Evolutionary conservation across 352 stramenopile genomes (phyloP).

Genomic region (Pseudoperonospora humuli): DNA sequence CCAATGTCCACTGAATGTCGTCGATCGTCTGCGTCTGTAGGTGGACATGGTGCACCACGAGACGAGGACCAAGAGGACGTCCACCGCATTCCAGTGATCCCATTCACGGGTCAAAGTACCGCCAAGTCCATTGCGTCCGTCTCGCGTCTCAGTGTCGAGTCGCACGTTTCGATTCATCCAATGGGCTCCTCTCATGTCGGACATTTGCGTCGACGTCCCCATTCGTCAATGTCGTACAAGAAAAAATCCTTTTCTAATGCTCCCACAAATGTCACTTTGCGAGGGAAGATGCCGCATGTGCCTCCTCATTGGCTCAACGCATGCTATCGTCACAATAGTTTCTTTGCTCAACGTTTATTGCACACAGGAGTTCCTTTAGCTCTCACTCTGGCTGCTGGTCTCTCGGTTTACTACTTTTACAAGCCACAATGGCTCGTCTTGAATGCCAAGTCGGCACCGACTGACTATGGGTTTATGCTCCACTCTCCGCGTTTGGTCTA

Average conservation of each 20-base stretch:
- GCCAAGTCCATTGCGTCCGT: slow-evolving; percentile 16
- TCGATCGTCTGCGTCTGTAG: slow-evolving; percentile 8
- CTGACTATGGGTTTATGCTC: slow-evolving; percentile 45
- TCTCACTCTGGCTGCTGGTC: slow-evolving; percentile 30
- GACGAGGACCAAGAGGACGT: slow-evolving; percentile 25
- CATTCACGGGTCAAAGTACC: slow-evolving; percentile 19
- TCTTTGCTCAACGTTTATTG: slow-evolving; percentile 63
- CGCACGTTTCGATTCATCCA: slow-evolving; percentile 20
- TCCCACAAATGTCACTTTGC: slow-evolving; percentile 15
- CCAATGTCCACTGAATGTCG: slow-evolving; percentile 12
- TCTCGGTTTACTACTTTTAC: slow-evolving; percentile 73
- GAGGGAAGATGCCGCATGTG: slow-evolving; percentile 43
- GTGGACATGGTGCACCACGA: slow-evolving; percentile 18
- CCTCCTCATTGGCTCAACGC: slow-evolving; percentile 49
- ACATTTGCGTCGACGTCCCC: slow-evolving; percentile 18
- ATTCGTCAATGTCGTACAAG: slow-evolving; percentile 27
- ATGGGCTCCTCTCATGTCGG: slow-evolving; percentile 7
- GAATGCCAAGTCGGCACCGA: slow-evolving; percentile 14
- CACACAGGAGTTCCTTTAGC: slow-evolving; percentile 34
- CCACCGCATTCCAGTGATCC: slow-evolving; percentile 27
- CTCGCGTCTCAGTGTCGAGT: slow-evolving; percentile 18
- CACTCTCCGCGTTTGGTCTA: slow-evolving; percentile 40
- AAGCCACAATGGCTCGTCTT: slow-evolving; percentile 38
- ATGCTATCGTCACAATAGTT: slow-evolving; percentile 64
- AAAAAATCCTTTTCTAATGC: slow-evolving; percentile 50